These are phyloP conservation scores for Ogataea degrootiae DNA, from an alignment of 805 yeast genomes.

Conservation along the genomic window DNA sequence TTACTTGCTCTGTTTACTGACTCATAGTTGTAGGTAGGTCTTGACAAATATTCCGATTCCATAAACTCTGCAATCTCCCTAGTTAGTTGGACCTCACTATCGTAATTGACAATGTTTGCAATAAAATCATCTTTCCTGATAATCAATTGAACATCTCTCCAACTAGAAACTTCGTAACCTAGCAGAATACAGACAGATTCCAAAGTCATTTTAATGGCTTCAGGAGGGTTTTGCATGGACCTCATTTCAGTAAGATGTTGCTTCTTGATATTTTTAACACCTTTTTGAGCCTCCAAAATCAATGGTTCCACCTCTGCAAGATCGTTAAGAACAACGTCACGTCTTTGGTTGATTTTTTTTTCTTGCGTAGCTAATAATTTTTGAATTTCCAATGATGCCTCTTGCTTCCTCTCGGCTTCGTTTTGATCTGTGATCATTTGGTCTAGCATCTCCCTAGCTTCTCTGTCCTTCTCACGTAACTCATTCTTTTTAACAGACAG, in stretches of 20 bases:
- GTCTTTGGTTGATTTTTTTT: constrained; percentile 48
- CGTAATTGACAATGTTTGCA: constrained; percentile 70
- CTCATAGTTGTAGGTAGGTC: constrained; percentile 63
- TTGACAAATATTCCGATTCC: constrained; percentile 54
- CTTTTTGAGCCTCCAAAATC: constrained; percentile 74
- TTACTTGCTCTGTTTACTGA: constrained; percentile 84
- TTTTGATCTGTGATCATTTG: constrained; percentile 80
- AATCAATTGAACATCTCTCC: constrained; percentile 83
- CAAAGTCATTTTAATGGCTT: constrained; percentile 74
- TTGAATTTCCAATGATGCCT: constrained; percentile 75
- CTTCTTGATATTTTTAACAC: constrained; percentile 90
- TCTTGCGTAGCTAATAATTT: constrained; percentile 67
- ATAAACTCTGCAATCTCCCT: constrained; percentile 48
- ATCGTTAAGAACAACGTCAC: constrained; percentile 52
- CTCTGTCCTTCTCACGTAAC: constrained; percentile 53
- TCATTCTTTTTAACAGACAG: constrained; percentile 49
- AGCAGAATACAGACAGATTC: constrained; percentile 85
- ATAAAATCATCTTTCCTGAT: constrained; percentile 86
- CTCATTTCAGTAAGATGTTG: constrained; percentile 86
- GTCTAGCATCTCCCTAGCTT: constrained; percentile 68
- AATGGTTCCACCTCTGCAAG: constrained; percentile 81
- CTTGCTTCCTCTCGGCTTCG: constrained; percentile 87
- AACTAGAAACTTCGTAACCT: constrained; percentile 59
- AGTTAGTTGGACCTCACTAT: constrained; percentile 55
- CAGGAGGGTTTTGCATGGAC: constrained; percentile 89